Conservation (phyloP, 129 eudicot species). For the Escallonia rubra region DNA sequence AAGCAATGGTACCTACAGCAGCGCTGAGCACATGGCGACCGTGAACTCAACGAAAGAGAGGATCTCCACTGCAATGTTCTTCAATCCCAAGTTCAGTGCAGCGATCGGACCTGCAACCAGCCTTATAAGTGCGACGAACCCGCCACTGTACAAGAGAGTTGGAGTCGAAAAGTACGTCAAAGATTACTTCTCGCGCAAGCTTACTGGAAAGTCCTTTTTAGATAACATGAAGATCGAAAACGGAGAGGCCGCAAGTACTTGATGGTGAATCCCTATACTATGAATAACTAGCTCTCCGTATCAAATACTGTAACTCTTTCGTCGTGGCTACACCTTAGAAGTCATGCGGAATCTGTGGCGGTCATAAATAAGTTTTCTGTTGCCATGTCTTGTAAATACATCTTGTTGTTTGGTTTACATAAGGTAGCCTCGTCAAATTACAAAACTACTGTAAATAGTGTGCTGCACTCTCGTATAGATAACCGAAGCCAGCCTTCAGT, state of each 20-base stretch:
- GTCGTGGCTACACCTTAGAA: too few relatives aligned
- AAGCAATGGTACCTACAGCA: conserved; percentile 14
- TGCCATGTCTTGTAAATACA: too few relatives aligned
- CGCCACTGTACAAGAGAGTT: conserved; percentile 3
- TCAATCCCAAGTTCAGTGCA: not conserved
- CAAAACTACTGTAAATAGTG: too few relatives aligned
- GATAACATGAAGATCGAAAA: not conserved
- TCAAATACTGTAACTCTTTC: too few relatives aligned
- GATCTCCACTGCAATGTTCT: conserved; percentile 10
- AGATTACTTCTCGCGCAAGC: not conserved
- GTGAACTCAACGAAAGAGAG: conserved; percentile 18
- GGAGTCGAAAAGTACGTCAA: not conserved
- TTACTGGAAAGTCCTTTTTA: not conserved
- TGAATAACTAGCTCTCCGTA: too few relatives aligned
- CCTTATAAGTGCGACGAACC: not conserved
- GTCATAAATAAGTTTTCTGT: too few relatives aligned
- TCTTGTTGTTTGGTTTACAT: too few relatives aligned
- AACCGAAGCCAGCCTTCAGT: too few relatives aligned
- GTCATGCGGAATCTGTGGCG: too few relatives aligned
- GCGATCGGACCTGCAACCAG: conserved; percentile 13
- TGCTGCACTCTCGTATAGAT: too few relatives aligned
- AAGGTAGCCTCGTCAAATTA: too few relatives aligned
- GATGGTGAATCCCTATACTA: too few relatives aligned
- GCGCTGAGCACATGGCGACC: conserved; percentile 13
- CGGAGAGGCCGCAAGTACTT: not conserved